Evolutionary conservation across 495 filamentous ascomycete species (phyloP), one percentile per base, ranked within the genome.

Genomic region (Hypomontagnella monticulosa): DNA sequence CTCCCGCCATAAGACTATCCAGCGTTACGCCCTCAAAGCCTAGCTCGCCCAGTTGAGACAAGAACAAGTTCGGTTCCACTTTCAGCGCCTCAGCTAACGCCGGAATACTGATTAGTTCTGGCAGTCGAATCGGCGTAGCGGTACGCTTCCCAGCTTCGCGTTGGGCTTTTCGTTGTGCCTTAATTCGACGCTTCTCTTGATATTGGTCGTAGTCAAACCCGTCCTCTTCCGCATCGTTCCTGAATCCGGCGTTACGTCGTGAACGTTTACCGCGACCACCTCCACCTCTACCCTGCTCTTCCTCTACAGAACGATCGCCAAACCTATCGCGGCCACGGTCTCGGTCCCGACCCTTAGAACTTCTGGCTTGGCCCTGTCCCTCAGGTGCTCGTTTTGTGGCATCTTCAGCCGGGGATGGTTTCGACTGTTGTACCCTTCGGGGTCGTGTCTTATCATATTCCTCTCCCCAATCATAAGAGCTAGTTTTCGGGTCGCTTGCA

Each of bases 41-140:
- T 70, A 95, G 78, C 37, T 89, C 80, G 61, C 86, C 83, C 80
- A 99, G 83, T 67, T 92, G 92, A 19, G 57, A 30, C 9, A 93
- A 79, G 63, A 99, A 97, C 12, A 88, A 79, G 18, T 91, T 84
- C 0, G 60, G 63, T 30, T 89, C 85, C 8, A 96, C 83, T 44
- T 86, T 87, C 33, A 99, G 79, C 6, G 89, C 87, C 48, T 85
- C 79, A n/a, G 93, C 92, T 38, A 99, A 80, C 53, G 95, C 93
- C 14, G 85, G 81, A 38, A 97, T 89, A 66, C 87, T 93, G 76
- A 98, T 97, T 64, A 91, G 94, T 66, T 97, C 92, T 0, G 96
- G 96, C 0, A 99, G 81, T 40, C 90, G 83, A 9, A 99, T 87
- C 3, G 77, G 78, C 0, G 61, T 74, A 2, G 74, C 68, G 5